Evolutionary conservation across 73 alveolate species (phyloP).

Genomic region (Paramecium pentaurelia): DNA sequence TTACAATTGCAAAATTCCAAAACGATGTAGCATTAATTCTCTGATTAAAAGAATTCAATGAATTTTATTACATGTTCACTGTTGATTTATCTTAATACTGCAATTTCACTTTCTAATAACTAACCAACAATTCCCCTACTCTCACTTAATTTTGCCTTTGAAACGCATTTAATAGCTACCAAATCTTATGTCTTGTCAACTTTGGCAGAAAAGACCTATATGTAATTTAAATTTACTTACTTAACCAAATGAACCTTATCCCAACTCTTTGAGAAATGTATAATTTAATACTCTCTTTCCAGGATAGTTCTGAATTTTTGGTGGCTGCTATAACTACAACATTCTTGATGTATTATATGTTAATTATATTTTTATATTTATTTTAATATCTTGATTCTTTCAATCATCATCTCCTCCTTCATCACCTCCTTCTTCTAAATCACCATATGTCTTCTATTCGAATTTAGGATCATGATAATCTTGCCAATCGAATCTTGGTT

Average conservation of each 20-base stretch:
- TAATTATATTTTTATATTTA: neutral
- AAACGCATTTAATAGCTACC: constrained; percentile 25
- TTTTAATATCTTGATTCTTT: neutral
- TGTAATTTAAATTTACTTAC: neutral
- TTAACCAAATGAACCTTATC: constrained; percentile 36
- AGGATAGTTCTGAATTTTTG: neutral
- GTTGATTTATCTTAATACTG: neutral
- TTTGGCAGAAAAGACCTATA: constrained; percentile 2
- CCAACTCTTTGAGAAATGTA: neutral
- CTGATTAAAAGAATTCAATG: neutral
- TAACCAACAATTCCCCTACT: constrained; percentile 14
- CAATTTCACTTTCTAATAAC: constrained; percentile 5
- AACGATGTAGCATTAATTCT: constrained; percentile 12
- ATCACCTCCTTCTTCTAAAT: constrained; percentile 49
- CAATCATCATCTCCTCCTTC: constrained; percentile 60
- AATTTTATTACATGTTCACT: neutral
- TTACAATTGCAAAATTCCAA: constrained; percentile 38
- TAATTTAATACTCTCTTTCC: neutral
- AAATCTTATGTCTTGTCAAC: neutral
- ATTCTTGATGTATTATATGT: neutral
- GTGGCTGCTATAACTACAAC: neutral
- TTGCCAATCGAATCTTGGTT: constrained; percentile 45
- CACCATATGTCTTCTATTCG: constrained; percentile 39
- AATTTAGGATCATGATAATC: constrained; percentile 47
- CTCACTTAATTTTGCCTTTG: neutral